A percentile compares a stretch with the other conserved stretches of the same genome.
Conservation (phyloP, 352 stramenopile genomes). For the Pythium plurisporium region DNA sequence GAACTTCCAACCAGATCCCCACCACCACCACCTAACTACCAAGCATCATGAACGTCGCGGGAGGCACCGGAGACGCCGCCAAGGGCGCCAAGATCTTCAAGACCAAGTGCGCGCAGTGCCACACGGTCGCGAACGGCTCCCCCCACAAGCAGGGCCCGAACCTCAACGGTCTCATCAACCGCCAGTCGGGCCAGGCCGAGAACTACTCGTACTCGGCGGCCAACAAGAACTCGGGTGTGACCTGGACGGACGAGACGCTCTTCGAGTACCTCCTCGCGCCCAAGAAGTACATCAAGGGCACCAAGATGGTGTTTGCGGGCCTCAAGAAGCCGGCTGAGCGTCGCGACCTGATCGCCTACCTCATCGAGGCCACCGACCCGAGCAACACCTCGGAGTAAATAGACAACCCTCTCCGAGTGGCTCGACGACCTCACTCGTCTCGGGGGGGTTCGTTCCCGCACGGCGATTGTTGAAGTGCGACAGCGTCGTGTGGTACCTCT, state of each 20-base stretch:
- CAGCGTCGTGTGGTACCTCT: not conserved
- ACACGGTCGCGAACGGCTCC: constrained; percentile 86
- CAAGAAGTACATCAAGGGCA: constrained; percentile 99
- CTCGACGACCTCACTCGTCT: not conserved
- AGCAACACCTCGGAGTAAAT: constrained; percentile 39
- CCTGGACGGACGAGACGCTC: constrained; percentile 96
- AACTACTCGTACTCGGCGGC: constrained; percentile 98
- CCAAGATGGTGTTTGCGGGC: constrained; percentile 99
- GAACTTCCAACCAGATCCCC: constrained; percentile 26
- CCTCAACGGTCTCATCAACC: constrained; percentile 95
- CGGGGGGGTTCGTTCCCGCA: not conserved
- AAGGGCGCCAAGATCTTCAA: constrained; percentile 96
- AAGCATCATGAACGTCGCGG: constrained; percentile 41
- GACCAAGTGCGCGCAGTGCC: constrained; percentile 96
- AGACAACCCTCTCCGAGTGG: not conserved
- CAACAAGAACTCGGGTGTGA: constrained; percentile 98
- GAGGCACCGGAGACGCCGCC: constrained; percentile 61
- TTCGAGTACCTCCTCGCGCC: constrained; percentile 99
- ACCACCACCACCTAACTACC: constrained; percentile 5
- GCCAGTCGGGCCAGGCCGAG: constrained; percentile 94
- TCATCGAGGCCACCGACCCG: constrained; percentile 83
- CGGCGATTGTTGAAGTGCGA: not conserved
- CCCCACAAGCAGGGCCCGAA: constrained; percentile 99
- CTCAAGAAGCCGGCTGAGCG: constrained; percentile 98
- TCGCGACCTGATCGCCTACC: constrained; percentile 98